These are phyloP conservation scores for Panus rudis DNA, from an alignment of 768 basidiomycete genomes.

Conservation along the genomic window DNA sequence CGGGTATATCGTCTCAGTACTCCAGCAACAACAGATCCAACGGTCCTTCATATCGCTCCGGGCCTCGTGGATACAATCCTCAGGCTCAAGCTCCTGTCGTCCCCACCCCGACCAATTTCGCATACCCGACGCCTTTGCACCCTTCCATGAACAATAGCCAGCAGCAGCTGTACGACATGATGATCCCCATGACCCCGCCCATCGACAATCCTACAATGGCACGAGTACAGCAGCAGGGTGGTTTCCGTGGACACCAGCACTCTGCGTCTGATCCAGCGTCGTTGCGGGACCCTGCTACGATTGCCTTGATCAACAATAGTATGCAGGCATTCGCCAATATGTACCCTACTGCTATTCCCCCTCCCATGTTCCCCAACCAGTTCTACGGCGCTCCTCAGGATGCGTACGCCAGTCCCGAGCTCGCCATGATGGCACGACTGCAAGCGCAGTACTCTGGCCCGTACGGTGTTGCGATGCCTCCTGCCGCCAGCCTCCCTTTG, in stretches of 20 bases:
- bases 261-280: conserved; percentile 78
- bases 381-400: conserved; percentile 56
- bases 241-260: conserved; percentile 76
- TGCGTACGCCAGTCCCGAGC: conserved; percentile 43
- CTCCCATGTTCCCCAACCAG: conserved; percentile 59
- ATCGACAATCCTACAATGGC: conserved; percentile 57
- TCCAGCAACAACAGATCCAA: conserved; percentile 45
- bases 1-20: conserved; percentile 22
- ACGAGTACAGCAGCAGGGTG: conserved; percentile 74
- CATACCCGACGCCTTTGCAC: conserved; percentile 39
- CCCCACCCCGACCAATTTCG: conserved; percentile 45
- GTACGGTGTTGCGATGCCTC: conserved; percentile 31
- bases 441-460: conserved; percentile 50
- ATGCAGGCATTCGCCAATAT: conserved; percentile 51
- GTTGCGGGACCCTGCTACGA: conserved; percentile 61
- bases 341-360: conserved; percentile 43
- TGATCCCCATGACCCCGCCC: conserved; percentile 58
- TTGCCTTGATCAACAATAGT: conserved; percentile 53
- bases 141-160: conserved; percentile 54
- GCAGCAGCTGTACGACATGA: conserved; percentile 73
- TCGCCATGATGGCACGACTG: conserved; percentile 53
- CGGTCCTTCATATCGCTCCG: conserved; percentile 53
- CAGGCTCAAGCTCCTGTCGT: conserved; percentile 38
- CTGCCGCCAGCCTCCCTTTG: conserved; percentile 5
- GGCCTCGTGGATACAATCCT: conserved; percentile 50